Percentiles rank a stretch among this genome's conserved stretches.
Conservation (phyloP, 441 rosid species). For the Adansonia rubrostipa region DNA sequence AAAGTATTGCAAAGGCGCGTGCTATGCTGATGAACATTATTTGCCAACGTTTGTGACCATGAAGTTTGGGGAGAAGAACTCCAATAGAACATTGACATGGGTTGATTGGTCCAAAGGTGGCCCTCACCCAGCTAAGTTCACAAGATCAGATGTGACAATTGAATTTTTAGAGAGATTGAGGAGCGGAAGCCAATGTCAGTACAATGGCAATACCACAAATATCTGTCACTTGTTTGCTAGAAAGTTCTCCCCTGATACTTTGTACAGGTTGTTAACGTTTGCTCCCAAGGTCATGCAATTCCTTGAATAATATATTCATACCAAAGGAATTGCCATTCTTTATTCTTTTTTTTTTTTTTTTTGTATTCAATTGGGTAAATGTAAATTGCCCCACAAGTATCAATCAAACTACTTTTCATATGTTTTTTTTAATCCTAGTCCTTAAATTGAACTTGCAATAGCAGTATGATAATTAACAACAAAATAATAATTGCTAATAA, state of each 20-base stretch:
- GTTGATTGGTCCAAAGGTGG: constrained; percentile 67
- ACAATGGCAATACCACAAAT: constrained; percentile 61
- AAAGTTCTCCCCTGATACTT: constrained; percentile 59
- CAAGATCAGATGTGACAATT: constrained; percentile 51
- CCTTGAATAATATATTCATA: background rate
- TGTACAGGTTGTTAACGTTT: background rate
- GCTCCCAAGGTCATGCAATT: background rate
- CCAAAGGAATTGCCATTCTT: too few relatives aligned
- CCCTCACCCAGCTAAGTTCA: constrained; percentile 46
- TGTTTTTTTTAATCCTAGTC: too few relatives aligned
- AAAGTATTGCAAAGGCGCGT: constrained; percentile 49
- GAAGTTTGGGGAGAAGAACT: constrained; percentile 45
- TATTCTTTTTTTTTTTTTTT: too few relatives aligned
- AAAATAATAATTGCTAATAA: too few relatives aligned
- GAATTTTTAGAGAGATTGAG: constrained; percentile 67
- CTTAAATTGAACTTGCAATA: too few relatives aligned
- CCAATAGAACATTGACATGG: constrained; percentile 81
- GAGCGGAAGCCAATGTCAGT: constrained; percentile 44
- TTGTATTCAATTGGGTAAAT: too few relatives aligned
- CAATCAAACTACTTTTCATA: too few relatives aligned
- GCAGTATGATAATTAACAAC: too few relatives aligned
- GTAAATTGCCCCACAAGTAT: too few relatives aligned
- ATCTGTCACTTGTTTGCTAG: constrained; percentile 83
- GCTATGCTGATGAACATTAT: constrained; percentile 85
- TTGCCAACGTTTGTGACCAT: constrained; percentile 65